These are phyloP conservation scores for Phytophthora nicotianae DNA, from an alignment of 352 stramenopile genomes.

Conservation along the genomic window DNA sequence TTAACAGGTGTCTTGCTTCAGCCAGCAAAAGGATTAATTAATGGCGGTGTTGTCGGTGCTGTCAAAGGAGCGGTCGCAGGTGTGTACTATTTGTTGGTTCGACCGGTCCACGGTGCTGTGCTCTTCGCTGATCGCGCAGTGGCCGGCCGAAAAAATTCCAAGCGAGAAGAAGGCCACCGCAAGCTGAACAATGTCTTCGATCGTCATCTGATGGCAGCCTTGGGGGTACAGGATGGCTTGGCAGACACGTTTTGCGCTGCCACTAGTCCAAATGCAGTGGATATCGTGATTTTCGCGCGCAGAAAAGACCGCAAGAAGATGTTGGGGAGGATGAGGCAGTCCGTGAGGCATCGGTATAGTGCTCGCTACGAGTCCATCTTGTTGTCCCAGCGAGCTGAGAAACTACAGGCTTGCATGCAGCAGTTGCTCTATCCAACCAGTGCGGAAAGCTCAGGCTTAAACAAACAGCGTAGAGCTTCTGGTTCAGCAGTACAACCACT, in stretches of 20 bases:
- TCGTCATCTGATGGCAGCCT: slow-evolving; percentile 31
- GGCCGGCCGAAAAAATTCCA: slow-evolving; percentile 43
- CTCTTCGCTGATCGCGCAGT: slow-evolving; percentile 50
- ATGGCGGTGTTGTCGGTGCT: slow-evolving; percentile 32
- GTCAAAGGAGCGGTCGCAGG: slow-evolving; percentile 35
- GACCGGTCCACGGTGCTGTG: slow-evolving; percentile 45
- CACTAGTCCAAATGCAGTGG: slow-evolving; percentile 26
- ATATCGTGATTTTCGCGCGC: slow-evolving; percentile 31
- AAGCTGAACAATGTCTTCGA: slow-evolving; percentile 37
- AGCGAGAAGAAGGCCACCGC: slow-evolving; percentile 43
- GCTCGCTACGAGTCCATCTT: slow-evolving; percentile 25
- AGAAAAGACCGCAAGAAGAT: slow-evolving; percentile 37
- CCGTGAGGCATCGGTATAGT: slow-evolving; percentile 24
- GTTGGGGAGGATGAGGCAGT: slow-evolving; percentile 20
- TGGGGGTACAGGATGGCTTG: slow-evolving; percentile 32
- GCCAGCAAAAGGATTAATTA: slow-evolving; percentile 32
- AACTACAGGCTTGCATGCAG: slow-evolving; percentile 14
- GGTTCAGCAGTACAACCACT: slow-evolving; percentile 9
- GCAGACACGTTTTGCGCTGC: slow-evolving; percentile 30
- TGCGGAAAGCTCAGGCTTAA: slow-evolving; percentile 1
- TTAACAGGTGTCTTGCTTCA: slow-evolving; percentile 51
- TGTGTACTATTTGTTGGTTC: slow-evolving; percentile 35
- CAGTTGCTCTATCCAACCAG: background rate
- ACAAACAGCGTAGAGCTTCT: slow-evolving; percentile 1
- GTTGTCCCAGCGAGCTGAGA: slow-evolving; percentile 10